Evolutionary conservation across 768 basidiomycete genomes (phyloP).

Genomic region (Artomyces pyxidatus): DNA sequence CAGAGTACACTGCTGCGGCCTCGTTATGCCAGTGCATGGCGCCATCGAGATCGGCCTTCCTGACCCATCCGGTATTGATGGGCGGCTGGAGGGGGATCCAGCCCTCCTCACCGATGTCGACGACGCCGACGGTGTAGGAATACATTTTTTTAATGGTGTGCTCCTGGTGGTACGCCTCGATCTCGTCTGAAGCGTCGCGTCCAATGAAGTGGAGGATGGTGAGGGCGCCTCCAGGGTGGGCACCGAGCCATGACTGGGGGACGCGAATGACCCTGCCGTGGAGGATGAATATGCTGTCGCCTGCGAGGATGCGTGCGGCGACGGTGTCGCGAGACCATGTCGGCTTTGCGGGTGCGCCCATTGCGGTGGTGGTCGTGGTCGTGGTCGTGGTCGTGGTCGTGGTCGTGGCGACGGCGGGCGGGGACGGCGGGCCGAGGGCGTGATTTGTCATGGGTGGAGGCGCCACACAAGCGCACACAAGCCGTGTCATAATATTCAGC

Average conservation of each 20-base stretch:
- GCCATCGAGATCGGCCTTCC: conserved; percentile 39
- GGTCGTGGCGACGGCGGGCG: background rate
- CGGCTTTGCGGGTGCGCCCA: background rate
- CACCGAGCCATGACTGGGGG: conserved; percentile 66
- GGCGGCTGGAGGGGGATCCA: conserved; percentile 86
- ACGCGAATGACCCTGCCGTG: conserved; percentile 54
- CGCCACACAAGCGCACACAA: background rate
- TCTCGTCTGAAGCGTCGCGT: conserved; percentile 90
- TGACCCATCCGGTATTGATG: conserved; percentile 76
- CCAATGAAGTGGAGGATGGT: conserved; percentile 93
- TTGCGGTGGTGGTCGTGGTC: background rate
- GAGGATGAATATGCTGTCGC: conserved; percentile 72
- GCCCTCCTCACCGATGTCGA: conserved; percentile 39
- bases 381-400: background rate
- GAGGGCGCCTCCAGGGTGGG: conserved; percentile 86
- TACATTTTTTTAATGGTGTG: conserved; percentile 47
- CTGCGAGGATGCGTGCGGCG: conserved; percentile 62
- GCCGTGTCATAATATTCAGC: background rate
- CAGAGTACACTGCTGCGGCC: conserved; percentile 17
- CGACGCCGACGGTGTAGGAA: conserved; percentile 61
- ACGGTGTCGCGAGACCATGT: conserved; percentile 47
- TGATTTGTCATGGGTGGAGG: background rate
- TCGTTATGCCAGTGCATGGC: conserved; percentile 9
- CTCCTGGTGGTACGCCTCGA: conserved; percentile 81
- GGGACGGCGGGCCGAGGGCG: background rate